Evolutionary conservation across 2,329 filamentous ascomycete species (phyloP).

Genomic region (Alternaria brassicicola): DNA sequence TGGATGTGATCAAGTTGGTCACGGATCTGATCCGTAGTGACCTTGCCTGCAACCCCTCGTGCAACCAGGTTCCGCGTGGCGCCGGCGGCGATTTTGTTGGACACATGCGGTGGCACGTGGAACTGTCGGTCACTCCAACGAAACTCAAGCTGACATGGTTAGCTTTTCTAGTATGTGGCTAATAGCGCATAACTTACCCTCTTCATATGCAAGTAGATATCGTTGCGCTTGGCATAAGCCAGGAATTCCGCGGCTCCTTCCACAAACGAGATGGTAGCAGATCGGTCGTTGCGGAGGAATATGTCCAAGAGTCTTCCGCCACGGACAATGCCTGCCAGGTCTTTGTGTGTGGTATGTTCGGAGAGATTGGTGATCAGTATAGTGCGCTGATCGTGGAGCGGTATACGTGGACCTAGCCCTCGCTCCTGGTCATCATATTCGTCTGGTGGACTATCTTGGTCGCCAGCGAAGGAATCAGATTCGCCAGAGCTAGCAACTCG

Average conservation of each 20-base stretch:
- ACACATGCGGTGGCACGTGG: conserved; percentile 66
- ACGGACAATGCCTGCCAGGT: conserved; percentile 68
- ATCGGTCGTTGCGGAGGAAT: conserved; percentile 66
- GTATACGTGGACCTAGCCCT: conserved; percentile 18
- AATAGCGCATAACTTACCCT: conserved; percentile 58
- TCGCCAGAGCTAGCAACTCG: conserved; percentile 27
- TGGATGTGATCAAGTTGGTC: conserved; percentile 83
- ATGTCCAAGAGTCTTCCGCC: conserved; percentile 75
- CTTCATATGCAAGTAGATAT: conserved; percentile 72
- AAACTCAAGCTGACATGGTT: conserved; percentile 63
- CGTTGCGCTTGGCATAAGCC: conserved; percentile 66
- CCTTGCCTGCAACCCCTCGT: conserved; percentile 59
- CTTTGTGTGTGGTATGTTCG: conserved; percentile 66
- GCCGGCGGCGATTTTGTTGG: conserved; percentile 67
- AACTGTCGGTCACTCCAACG: conserved; percentile 76
- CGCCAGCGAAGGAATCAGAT: conserved; percentile 24
- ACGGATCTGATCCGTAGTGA: conserved; percentile 69
- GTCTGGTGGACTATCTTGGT: conserved; percentile 8
- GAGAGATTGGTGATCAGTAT: conserved; percentile 68
- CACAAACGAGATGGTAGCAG: conserved; percentile 73
- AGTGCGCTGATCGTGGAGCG: conserved; percentile 58
- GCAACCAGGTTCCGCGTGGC: conserved; percentile 78
- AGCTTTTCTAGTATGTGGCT: background rate
- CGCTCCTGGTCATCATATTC: conserved; percentile 11
- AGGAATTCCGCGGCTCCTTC: conserved; percentile 66